Percentiles rank a stretch among this genome's conserved stretches.
Evolutionary conservation across 441 rosid genomes (phyloP).

Genomic region (Jatropha multifida): DNA sequence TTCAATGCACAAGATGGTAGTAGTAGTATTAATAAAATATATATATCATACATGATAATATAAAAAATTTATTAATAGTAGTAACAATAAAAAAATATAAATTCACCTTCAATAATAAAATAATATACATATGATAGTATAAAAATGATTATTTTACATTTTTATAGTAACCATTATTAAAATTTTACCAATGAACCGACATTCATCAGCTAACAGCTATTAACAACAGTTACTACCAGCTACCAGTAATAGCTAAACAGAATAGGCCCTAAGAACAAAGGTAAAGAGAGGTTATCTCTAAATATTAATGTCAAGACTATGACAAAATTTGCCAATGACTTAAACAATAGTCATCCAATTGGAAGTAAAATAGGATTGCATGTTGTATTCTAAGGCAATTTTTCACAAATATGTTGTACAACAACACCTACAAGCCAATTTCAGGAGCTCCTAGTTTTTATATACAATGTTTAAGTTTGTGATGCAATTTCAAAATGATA

Average conservation of each 20-base stretch:
- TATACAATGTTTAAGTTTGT: not conserved
- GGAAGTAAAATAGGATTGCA: not conserved
- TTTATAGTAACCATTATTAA: too few species aligned
- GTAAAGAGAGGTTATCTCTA: not conserved
- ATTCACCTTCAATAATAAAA: not conserved
- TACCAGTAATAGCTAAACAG: too few species aligned
- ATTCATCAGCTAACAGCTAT: too few species aligned
- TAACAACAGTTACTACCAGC: too few species aligned
- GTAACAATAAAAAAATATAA: too few species aligned
- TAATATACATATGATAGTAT: not conserved
- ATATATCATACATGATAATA: too few species aligned
- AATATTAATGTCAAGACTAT: not conserved
- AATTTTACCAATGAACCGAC: too few species aligned
- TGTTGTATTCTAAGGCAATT: not conserved
- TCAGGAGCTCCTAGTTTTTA: not conserved
- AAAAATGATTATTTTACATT: too few species aligned
- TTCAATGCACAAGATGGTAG: constrained; percentile 17
- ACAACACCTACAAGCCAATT: not conserved
- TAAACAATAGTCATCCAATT: not conserved
- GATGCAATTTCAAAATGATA: not conserved
- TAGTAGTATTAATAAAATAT: not conserved
- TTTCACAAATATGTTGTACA: not conserved
- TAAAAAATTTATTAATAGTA: too few species aligned
- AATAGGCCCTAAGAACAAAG: not conserved
- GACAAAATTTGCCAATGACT: constrained; percentile 7